phyloP scores from a whole-genome alignment of 805 yeast species.

The Metschnikowia continentalis region DNA sequence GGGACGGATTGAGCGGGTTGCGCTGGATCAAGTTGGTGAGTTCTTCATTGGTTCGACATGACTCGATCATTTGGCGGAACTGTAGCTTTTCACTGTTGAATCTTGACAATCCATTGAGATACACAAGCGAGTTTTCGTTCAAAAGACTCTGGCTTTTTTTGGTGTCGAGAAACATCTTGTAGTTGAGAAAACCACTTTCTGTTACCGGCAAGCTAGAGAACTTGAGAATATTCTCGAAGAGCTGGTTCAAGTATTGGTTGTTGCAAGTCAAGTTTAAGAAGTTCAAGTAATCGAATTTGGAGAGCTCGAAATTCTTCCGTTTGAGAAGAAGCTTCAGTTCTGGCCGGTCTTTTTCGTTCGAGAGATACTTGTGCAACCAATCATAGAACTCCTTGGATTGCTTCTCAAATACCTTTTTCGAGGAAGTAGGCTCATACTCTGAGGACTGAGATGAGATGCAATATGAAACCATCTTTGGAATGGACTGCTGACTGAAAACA shows the following conservation, averaged over 20 bases:
- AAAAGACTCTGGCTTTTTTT: constrained; percentile 17
- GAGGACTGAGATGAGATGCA: constrained; percentile 9
- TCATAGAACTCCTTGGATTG: constrained; percentile 40
- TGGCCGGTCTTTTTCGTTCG: constrained; percentile 42
- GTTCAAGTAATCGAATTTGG: constrained; percentile 45
- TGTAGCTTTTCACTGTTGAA: constrained; percentile 41
- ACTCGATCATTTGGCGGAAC: constrained; percentile 39
- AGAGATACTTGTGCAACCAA: constrained; percentile 41
- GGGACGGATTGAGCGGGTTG: constrained; percentile 21
- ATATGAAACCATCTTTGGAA: constrained; percentile 25
- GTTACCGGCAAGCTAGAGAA: constrained; percentile 22
- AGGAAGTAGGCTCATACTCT: constrained; percentile 21
- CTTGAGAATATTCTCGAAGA: constrained; percentile 34
- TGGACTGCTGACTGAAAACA: constrained; percentile 25
- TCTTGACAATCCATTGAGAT: constrained; percentile 31
- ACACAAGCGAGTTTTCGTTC: constrained; percentile 25
- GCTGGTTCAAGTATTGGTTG: constrained; percentile 38
- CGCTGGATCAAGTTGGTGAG: constrained; percentile 29
- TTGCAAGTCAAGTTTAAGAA: constrained; percentile 34
- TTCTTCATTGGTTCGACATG: constrained; percentile 37
- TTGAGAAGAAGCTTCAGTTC: constrained; percentile 35
- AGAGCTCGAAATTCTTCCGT: constrained; percentile 38
- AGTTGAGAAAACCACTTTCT: constrained; percentile 10
- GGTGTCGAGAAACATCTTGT: constrained; percentile 13
- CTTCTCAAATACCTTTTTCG: constrained; percentile 34